Evolutionary conservation across 345 rosid species (phyloP), one percentile per base, ranked within the genome.

Genomic region (Anacardium occidentale): DNA sequence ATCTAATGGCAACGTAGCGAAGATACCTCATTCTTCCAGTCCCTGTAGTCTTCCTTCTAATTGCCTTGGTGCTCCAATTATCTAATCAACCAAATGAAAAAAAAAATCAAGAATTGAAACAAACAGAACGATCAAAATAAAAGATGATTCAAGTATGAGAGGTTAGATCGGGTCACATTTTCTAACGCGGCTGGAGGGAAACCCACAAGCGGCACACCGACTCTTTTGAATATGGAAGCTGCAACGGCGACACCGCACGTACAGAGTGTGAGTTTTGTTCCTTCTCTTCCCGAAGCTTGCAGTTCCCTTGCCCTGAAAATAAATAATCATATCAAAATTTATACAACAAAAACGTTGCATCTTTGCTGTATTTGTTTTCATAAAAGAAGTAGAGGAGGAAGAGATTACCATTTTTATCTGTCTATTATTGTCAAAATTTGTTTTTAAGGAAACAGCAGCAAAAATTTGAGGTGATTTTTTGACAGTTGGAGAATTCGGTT

Each of bases 11-110:
- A n/a, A 71, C 76, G 3, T 58, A 64, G 34, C 53, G 74, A 18
- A 74, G 78, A 57, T 74, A 26, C 74, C 72, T 74, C 74, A 81
- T 81, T 63, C 71, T 76, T 4, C 72, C 73, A 12, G 75, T 80
- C 22, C 77, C 80, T 12, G 61, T 64, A 7, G 80, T 76, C 72
- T 76, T 67, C 60, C 75, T 76, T 24, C 76, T 50, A 34, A 66
- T 71, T 6, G 73, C 73, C 70, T 75, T 71, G 53, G 58, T 50
- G 60, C 68, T 71, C 78, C 73, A 70, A 32, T 80, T 72, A 59
- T 72, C 79, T 75, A 42, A 63, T 32, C 6, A 55, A 25, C 62
- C 32, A 25, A n/a, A 21, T 15, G 63, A 17, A 45, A 9, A 29
- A 40, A 13, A 20, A n/a, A n/a, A n/a, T n/a, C n/a, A n/a, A n/a